Conservation (phyloP, 306 rosid species). For the Psophocarpus tetragonolobus region DNA sequence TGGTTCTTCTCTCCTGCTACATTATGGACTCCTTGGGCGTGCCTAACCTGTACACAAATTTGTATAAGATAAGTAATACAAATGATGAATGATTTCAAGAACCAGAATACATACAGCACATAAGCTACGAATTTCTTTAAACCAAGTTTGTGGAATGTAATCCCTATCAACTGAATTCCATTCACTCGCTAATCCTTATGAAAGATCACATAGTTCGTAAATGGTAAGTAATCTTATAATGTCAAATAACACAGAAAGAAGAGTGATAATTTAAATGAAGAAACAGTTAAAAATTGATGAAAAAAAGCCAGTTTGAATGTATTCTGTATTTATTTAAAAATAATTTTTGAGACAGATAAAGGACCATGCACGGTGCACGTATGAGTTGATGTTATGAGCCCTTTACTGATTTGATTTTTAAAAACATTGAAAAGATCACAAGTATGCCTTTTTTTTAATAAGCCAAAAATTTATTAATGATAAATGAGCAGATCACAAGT, state of each 20-base stretch:
- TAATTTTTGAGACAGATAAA: background rate
- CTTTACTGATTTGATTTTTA: background rate
- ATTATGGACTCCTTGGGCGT: constrained; percentile 87
- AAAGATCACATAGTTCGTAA: background rate
- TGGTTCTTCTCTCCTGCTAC: constrained; percentile 72
- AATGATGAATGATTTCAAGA: background rate
- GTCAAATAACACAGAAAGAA: background rate
- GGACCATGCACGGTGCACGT: background rate
- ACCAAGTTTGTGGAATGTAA: background rate
- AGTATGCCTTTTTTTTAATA: too few relatives aligned
- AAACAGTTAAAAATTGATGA: background rate
- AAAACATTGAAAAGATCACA: constrained; percentile 11
- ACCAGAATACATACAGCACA: background rate
- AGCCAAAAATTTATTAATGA: too few relatives aligned
- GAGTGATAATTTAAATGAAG: background rate
- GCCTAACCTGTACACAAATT: constrained; percentile 68
- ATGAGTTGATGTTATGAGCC: background rate
- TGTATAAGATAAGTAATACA: background rate
- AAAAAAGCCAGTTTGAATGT: background rate
- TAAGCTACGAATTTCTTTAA: background rate
- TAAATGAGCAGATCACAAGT: constrained; percentile 3
- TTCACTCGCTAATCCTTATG: background rate
- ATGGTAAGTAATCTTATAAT: constrained; percentile 2
- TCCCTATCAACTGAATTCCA: background rate
- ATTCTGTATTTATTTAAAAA: background rate